Conservation (phyloP, 2,329 filamentous ascomycete genomes). For the Thielaviopsis punctulata region DNA sequence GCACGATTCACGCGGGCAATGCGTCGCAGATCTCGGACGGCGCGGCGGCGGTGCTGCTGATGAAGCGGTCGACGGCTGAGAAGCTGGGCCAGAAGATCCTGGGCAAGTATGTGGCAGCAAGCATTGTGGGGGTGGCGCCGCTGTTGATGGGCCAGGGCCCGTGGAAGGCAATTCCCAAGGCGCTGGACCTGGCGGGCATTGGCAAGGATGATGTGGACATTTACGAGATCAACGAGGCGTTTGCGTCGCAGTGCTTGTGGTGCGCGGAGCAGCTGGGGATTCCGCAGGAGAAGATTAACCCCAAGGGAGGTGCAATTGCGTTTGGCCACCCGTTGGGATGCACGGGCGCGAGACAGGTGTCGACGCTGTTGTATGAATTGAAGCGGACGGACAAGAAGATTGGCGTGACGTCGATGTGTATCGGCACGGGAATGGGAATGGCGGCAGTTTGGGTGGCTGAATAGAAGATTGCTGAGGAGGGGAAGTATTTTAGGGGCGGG, state of each 20-base stretch:
- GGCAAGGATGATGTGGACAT: conserved; percentile 84
- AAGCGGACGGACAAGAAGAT: conserved; percentile 69
- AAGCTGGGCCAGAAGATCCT: conserved; percentile 73
- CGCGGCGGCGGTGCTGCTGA: conserved; percentile 83
- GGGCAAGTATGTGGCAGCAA: conserved; percentile 79
- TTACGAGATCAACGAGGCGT: conserved; percentile 98
- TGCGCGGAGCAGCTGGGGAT: conserved; percentile 78
- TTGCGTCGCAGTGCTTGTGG: conserved; percentile 88
- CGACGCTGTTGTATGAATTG: conserved; percentile 79
- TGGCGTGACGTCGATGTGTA: conserved; percentile 88
- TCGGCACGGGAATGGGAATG: conserved; percentile 97
- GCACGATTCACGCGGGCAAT: conserved; percentile 90
- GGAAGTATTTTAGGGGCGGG: no score
- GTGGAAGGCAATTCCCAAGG: conserved; percentile 89
- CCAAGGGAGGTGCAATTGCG: conserved; percentile 90
- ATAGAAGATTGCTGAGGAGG: conserved; percentile 29
- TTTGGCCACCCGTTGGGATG: conserved; percentile 92
- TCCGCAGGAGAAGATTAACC: conserved; percentile 78
- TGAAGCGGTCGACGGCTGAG: conserved; percentile 86
- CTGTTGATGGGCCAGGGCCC: conserved; percentile 93
- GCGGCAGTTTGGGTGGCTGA: conserved; percentile 91
- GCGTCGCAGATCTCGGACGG: conserved; percentile 92
- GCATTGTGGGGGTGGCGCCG: conserved; percentile 75
- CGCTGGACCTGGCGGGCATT: conserved; percentile 73
- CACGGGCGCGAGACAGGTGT: conserved; percentile 85